A percentile compares a stretch with the other conserved stretches of the same genome.
phyloP scores from a whole-genome alignment of 2,329 filamentous ascomycete species.

The Pseudogymnoascus sp. region DNA sequence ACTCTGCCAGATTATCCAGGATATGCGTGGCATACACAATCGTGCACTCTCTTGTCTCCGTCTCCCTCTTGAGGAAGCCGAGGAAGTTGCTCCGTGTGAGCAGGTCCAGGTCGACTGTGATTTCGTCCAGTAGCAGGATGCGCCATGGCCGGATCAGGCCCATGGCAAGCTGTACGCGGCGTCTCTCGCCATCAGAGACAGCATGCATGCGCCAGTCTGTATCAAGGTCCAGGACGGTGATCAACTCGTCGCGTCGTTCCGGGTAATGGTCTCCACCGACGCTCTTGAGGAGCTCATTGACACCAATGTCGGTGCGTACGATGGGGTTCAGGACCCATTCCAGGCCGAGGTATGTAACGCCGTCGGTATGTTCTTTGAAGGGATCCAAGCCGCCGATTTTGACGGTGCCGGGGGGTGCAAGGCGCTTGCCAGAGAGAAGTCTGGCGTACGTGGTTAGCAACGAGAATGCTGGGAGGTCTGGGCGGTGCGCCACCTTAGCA shows the following conservation, averaged over 20 bases:
- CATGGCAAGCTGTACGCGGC: conserved; percentile 93
- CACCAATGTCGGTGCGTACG: conserved; percentile 89
- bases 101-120: conserved; percentile 92
- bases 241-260: conserved; percentile 75
- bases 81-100: conserved; percentile 79
- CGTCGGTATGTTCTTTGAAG: conserved; percentile 82
- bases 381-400: conserved; percentile 77
- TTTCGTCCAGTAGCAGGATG: conserved; percentile 86
- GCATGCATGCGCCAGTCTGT: conserved; percentile 90
- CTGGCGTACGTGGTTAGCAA: conserved; percentile 10
- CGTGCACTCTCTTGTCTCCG: conserved; percentile 70
- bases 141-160: conserved; percentile 86
- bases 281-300: conserved; percentile 71
- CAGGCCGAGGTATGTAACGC: conserved; percentile 91
- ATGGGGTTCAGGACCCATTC: conserved; percentile 98
- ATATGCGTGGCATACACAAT: conserved; percentile 98
- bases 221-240: conserved; percentile 86
- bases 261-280: conserved; percentile 82
- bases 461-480: conserved; percentile 28
- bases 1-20: conserved; percentile 84
- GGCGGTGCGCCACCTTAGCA: conserved; percentile 47
- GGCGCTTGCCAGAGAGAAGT: conserved; percentile 87
- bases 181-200: conserved; percentile 83
- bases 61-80: conserved; percentile 77
- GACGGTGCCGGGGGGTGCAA: conserved; percentile 70